Evolutionary conservation across 2,329 filamentous ascomycete genomes (phyloP).

Genomic region (Drechslera avenae): DNA sequence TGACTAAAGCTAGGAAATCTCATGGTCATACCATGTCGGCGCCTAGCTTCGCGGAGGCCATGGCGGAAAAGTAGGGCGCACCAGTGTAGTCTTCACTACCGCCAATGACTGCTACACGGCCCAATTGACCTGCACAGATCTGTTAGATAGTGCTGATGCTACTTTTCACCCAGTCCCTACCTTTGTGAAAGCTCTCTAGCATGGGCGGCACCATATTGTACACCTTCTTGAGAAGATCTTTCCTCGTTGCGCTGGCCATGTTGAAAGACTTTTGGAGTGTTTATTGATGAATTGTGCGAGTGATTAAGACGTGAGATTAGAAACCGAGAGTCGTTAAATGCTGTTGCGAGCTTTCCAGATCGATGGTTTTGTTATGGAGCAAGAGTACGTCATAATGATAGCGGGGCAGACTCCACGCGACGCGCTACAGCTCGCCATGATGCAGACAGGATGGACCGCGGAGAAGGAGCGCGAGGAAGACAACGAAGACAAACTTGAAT

Average conservation of each 20-base stretch:
- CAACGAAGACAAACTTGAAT: not conserved
- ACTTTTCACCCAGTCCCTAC: constrained; percentile 51
- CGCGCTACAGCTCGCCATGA: constrained; percentile 20
- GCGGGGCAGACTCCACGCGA: constrained; percentile 24
- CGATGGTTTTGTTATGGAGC: constrained; percentile 19
- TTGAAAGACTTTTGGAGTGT: constrained; percentile 8
- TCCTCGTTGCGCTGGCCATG: constrained; percentile 66
- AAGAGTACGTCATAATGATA: constrained; percentile 29
- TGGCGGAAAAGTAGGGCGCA: constrained; percentile 96
- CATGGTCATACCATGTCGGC: constrained; percentile 75
- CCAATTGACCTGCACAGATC: constrained; percentile 73
- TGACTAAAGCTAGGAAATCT: constrained; percentile 1
- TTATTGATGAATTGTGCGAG: not conserved
- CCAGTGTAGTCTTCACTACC: constrained; percentile 96
- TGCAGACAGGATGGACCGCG: not conserved
- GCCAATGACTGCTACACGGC: constrained; percentile 89
- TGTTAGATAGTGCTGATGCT: constrained; percentile 17
- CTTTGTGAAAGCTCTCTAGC: constrained; percentile 96
- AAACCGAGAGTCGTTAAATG: constrained; percentile 4
- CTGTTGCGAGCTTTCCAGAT: constrained; percentile 10
- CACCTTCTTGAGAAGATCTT: constrained; percentile 77
- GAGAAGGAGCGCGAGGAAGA: not conserved
- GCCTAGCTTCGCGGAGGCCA: constrained; percentile 89
- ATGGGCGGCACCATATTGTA: constrained; percentile 92
- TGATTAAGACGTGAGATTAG: not conserved